These are phyloP conservation scores for Colletotrichum camelliae DNA, from an alignment of 2,329 filamentous ascomycete genomes.

Conservation along the genomic window DNA sequence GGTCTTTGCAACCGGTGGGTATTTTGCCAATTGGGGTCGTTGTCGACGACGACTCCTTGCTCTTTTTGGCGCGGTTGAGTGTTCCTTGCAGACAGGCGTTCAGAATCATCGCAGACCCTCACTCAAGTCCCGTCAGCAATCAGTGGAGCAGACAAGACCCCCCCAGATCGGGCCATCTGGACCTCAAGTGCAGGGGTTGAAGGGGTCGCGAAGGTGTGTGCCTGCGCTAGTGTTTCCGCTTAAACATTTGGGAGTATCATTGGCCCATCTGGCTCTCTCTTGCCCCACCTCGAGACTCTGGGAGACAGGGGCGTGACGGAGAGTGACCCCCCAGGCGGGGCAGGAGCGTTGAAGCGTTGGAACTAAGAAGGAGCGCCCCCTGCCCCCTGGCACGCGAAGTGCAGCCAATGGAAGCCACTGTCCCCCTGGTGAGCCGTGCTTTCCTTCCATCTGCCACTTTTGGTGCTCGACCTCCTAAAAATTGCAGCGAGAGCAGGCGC, in stretches of 20 bases:
- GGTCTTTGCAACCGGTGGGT: not conserved
- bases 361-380: not conserved
- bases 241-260: not conserved
- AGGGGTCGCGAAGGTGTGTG: conserved; percentile 7
- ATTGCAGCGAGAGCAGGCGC: not conserved
- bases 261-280: not conserved
- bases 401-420: not conserved
- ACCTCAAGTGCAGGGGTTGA: not conserved
- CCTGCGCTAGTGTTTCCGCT: conserved; percentile 26
- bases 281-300: not conserved
- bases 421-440: not conserved
- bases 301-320: not conserved
- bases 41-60: not conserved
- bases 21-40: not conserved
- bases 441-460: not conserved
- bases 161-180: conserved; percentile 20
- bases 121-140: not conserved
- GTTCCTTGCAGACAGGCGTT: not conserved
- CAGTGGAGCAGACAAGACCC: not conserved
- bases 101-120: not conserved
- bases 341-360: conserved; percentile 5
- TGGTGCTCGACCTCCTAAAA: not conserved
- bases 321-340: not conserved
- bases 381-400: not conserved
- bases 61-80: not conserved